A percentile compares a stretch with the other conserved stretches of the same genome.
phyloP scores from a whole-genome alignment of 768 basidiomycete species.

The Rubroboletus pulcherrimus region DNA sequence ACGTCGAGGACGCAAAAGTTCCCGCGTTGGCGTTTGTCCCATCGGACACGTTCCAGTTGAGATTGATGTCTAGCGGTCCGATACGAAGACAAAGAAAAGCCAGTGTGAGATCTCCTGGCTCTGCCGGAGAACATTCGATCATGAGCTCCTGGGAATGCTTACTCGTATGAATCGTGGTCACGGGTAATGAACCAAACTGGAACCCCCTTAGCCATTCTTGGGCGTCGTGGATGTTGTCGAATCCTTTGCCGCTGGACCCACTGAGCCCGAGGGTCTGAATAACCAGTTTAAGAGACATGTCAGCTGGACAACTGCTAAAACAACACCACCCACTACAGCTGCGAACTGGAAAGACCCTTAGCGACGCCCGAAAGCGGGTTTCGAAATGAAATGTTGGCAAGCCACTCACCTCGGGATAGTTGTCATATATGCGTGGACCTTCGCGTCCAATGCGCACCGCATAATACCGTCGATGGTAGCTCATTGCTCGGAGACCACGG shows the following conservation, averaged over 20 bases:
- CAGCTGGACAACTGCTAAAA: background rate
- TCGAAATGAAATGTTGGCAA: background rate
- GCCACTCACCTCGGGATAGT: constrained; percentile 24
- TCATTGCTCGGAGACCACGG: constrained; percentile 6
- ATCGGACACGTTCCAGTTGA: constrained; percentile 15
- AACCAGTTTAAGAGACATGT: background rate
- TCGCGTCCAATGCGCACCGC: constrained; percentile 34
- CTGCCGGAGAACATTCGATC: background rate
- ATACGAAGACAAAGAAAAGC: background rate
- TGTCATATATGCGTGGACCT: constrained; percentile 32
- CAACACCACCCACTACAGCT: constrained; percentile 23
- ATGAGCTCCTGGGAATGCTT: constrained; percentile 1
- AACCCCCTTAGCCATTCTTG: constrained; percentile 21
- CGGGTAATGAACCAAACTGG: constrained; percentile 9
- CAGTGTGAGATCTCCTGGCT: background rate
- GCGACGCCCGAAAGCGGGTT: background rate
- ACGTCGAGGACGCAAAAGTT: constrained; percentile 1
- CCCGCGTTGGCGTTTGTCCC: constrained; percentile 1
- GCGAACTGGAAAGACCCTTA: constrained; percentile 17
- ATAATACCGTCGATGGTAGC: constrained; percentile 27
- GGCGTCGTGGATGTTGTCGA: constrained; percentile 28
- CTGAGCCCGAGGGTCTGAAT: constrained; percentile 28
- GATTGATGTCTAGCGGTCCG: constrained; percentile 14
- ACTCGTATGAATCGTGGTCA: constrained; percentile 18
- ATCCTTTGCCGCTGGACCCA: constrained; percentile 32